These are phyloP conservation scores for Biancaea sappan DNA, from an alignment of 306 rosid genomes.

Conservation along the genomic window DNA sequence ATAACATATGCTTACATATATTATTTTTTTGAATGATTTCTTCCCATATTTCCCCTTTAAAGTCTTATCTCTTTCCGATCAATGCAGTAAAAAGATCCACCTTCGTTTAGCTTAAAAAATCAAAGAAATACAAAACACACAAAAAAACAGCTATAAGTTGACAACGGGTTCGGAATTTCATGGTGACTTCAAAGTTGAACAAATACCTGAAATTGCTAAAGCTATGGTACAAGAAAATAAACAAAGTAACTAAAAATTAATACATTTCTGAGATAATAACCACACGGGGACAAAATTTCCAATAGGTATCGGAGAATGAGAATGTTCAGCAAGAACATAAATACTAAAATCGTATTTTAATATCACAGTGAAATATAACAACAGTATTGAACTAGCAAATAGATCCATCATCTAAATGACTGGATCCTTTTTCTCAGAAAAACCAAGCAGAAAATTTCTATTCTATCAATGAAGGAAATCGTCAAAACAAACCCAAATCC, in stretches of 20 bases:
- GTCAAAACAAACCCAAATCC: conserved; percentile 15
- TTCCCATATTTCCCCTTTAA: conserved; percentile 7
- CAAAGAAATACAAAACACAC: not conserved
- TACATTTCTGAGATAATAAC: not conserved
- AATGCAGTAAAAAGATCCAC: not conserved
- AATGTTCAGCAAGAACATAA: conserved; percentile 12
- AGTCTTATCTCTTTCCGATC: conserved; percentile 18
- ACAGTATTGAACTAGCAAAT: conserved; percentile 13
- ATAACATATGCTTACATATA: not conserved
- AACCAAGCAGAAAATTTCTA: conserved; percentile 7
- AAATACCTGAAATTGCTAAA: not conserved
- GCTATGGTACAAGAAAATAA: not conserved
- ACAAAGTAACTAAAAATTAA: not conserved
- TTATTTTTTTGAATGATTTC: conserved; percentile 21
- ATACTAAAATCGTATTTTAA: conserved; percentile 12
- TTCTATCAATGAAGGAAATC: conserved; percentile 6
- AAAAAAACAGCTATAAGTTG: too few relatives aligned
- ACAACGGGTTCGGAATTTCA: not conserved
- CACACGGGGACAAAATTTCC: not conserved
- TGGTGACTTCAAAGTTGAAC: not conserved
- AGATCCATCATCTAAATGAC: conserved; percentile 6
- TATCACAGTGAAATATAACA: not conserved
- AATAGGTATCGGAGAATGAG: not conserved
- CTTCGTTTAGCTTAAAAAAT: not conserved
- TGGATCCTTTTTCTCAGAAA: conserved; percentile 8